These are phyloP conservation scores for Pichia ethanolica DNA, from an alignment of 805 yeast species.

Conservation along the genomic window DNA sequence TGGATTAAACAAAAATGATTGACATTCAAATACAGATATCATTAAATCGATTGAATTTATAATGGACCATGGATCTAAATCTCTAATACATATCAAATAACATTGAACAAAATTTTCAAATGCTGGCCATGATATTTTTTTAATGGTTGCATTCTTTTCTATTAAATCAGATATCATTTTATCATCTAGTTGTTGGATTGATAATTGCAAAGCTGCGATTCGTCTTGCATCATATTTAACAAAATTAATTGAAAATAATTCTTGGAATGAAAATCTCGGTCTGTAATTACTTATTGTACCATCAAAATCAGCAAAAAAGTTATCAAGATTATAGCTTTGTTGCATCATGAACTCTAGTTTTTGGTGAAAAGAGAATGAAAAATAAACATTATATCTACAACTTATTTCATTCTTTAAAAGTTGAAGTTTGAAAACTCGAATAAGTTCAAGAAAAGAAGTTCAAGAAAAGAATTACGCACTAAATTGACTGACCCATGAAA, in stretches of 20 bases:
- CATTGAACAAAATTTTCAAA: conserved; percentile 37
- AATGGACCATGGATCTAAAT: conserved; percentile 49
- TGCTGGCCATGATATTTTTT: conserved; percentile 33
- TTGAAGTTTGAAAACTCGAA: no score
- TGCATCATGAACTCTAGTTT: no score
- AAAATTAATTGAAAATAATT: conserved; percentile 1
- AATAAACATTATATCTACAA: no score
- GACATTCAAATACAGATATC: conserved; percentile 37
- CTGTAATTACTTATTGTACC: neutral
- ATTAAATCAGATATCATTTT: conserved; percentile 21
- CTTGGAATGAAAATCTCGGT: neutral
- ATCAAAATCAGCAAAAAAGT: conserved; percentile 2
- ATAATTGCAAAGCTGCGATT: conserved; percentile 22
- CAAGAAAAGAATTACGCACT: no score
- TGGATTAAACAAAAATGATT: conserved; percentile 44
- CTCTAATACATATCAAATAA: conserved; percentile 39
- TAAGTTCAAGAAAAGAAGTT: no score
- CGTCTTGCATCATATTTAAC: conserved; percentile 7
- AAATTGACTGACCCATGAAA: no score
- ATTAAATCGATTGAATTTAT: conserved; percentile 49
- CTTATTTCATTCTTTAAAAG: no score
- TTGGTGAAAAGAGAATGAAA: no score
- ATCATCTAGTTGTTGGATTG: conserved; percentile 17
- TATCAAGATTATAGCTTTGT: neutral
- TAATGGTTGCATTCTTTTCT: conserved; percentile 21